Evolutionary conservation across 2,329 filamentous ascomycete species (phyloP).

Genomic region (Colletotrichum shisoi): DNA sequence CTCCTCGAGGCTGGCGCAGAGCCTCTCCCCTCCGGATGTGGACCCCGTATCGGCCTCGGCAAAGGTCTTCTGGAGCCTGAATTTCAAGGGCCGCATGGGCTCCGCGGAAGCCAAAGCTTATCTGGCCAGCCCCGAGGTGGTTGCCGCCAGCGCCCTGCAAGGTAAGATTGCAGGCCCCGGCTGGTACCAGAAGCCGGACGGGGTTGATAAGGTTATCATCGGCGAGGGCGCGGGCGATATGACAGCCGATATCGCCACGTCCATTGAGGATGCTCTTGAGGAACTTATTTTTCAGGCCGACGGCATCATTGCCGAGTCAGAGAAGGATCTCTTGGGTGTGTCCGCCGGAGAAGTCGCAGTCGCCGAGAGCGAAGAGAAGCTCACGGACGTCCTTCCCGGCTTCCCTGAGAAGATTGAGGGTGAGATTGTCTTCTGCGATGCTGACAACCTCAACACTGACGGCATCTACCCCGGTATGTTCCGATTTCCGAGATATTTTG

Average conservation of each 20-base stretch:
- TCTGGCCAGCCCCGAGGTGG: constrained; percentile 86
- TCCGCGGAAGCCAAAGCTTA: constrained; percentile 81
- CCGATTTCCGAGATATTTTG: no score
- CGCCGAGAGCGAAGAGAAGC: constrained; percentile 45
- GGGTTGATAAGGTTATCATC: constrained; percentile 70
- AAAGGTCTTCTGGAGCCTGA: constrained; percentile 81
- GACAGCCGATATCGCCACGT: constrained; percentile 70
- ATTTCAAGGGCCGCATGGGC: constrained; percentile 93
- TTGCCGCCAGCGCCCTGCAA: constrained; percentile 83
- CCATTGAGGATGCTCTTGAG: constrained; percentile 74
- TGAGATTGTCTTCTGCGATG: constrained; percentile 88
- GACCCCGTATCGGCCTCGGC: constrained; percentile 81
- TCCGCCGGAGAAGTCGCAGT: constrained; percentile 43
- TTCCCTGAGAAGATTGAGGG: constrained; percentile 85
- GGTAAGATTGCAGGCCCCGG: constrained; percentile 79
- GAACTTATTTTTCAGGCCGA: constrained; percentile 76
- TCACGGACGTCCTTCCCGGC: constrained; percentile 79
- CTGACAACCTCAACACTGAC: constrained; percentile 86
- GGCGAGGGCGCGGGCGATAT: constrained; percentile 75
- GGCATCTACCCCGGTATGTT: constrained; percentile 81
- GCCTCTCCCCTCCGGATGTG: constrained; percentile 76
- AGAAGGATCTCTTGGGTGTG: constrained; percentile 55
- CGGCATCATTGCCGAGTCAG: constrained; percentile 62
- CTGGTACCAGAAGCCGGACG: constrained; percentile 76
- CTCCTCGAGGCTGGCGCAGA: constrained; percentile 82